Percentiles rank a stretch among this genome's conserved stretches.
phyloP scores from a whole-genome alignment of 1,139 yeast species.

The Saccharomyces uvarum region DNA sequence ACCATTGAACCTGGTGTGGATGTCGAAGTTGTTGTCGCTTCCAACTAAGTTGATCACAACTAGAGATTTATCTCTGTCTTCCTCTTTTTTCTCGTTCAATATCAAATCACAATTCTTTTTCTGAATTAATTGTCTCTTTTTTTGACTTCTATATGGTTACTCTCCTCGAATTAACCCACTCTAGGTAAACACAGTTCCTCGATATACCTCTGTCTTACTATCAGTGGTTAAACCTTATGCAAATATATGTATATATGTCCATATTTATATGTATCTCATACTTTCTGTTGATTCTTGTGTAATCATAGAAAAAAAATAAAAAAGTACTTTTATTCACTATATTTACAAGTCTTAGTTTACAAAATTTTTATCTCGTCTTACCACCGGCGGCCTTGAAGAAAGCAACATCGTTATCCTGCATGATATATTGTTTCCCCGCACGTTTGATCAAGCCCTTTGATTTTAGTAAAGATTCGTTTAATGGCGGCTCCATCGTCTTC shows the following conservation, averaged over 20 bases:
- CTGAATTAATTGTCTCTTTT: slow-evolving; percentile 2
- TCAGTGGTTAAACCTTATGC: slow-evolving; percentile 27
- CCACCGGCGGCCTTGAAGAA: slow-evolving; percentile 48
- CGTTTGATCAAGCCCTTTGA: slow-evolving; percentile 45
- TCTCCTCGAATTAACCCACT: slow-evolving; percentile 25
- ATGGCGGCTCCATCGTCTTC: slow-evolving; percentile 32
- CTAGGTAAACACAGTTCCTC: slow-evolving; percentile 33
- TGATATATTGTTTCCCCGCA: slow-evolving; percentile 63
- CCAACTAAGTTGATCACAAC: slow-evolving; percentile 17
- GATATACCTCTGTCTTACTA: slow-evolving; percentile 35
- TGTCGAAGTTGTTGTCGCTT: slow-evolving; percentile 46
- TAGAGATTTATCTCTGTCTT: slow-evolving; percentile 1
- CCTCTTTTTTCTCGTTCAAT: slow-evolving; percentile 2
- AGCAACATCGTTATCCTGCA: slow-evolving; percentile 74
- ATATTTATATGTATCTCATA: background rate
- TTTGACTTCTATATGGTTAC: background rate
- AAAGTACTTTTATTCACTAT: background rate
- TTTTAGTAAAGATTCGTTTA: slow-evolving; percentile 33
- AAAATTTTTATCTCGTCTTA: slow-evolving; percentile 28
- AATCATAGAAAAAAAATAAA: background rate
- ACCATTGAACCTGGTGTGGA: slow-evolving; percentile 79
- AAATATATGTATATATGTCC: slow-evolving; percentile 4
- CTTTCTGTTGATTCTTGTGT: slow-evolving; percentile 2
- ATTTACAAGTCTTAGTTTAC: slow-evolving; percentile 6
- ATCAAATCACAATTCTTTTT: slow-evolving; percentile 1